Evolutionary conservation across 208 protist genomes (phyloP).

Genomic region (Wallacemonas rigidus): DNA sequence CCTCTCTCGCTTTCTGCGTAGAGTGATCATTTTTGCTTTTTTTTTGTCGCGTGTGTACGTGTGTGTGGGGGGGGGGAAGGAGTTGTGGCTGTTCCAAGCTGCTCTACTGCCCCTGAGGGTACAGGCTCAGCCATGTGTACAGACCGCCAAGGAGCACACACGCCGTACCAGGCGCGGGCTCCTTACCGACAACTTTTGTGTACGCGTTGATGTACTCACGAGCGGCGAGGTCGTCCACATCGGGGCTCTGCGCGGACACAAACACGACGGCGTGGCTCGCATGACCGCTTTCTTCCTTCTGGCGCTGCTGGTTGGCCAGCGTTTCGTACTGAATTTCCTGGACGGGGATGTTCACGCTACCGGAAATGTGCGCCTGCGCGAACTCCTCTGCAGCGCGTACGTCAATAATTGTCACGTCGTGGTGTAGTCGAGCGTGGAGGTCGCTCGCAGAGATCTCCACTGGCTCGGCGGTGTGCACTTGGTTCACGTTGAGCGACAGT

Average conservation of each 20-base stretch:
- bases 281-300: conserved; percentile 6
- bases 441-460: conserved; percentile 14
- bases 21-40: too few species aligned
- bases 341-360: conserved; percentile 45
- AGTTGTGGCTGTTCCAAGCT: too few species aligned
- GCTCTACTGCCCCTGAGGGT: conserved; percentile 15
- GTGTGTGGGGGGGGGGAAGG: neutral
- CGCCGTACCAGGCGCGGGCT: conserved; percentile 20
- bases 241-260: conserved; percentile 50
- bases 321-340: conserved; percentile 32
- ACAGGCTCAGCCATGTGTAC: conserved; percentile 24
- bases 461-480: conserved; percentile 17
- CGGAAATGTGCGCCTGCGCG: conserved; percentile 28
- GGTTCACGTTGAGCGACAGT: conserved; percentile 13
- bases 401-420: conserved; percentile 31
- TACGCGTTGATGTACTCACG: conserved; percentile 51
- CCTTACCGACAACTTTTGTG: conserved; percentile 16
- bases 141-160: conserved; percentile 49
- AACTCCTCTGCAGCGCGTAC: conserved; percentile 50
- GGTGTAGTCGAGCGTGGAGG: conserved; percentile 7
- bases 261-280: conserved; percentile 34
- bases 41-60: neutral
- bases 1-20: too few species aligned
- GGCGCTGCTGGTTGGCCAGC: conserved; percentile 10
- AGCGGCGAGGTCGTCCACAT: conserved; percentile 53